Evolutionary conservation across 2,329 filamentous ascomycete species (phyloP), one percentile per base, ranked within the genome.

Genomic region (Aspergillus sp.): DNA sequence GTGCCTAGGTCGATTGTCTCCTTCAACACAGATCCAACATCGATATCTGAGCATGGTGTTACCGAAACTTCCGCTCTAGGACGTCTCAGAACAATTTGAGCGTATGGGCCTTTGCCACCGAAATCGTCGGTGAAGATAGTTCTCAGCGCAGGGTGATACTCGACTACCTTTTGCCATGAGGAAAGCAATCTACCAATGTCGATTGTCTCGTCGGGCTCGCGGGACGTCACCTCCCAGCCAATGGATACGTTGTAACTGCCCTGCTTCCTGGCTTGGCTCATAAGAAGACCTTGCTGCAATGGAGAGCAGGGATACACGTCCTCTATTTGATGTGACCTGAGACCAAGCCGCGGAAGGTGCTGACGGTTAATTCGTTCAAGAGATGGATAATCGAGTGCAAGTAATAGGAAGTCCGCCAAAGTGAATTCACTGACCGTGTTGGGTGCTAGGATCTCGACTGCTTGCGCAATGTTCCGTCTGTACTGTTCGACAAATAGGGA

Each of bases 261-360:
- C 10, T 36, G 47, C 23, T 51, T 23, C 6, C 47, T 32, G 3
- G 36, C 47, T 17, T 58, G 59, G 49, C 65, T 65, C 23, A 55
- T 21, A 8, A 50, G 15, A 36, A 72, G 66, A 9, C 68, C 67
- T 25, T 67, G 59, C 47, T 72, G 70, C 54, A 71, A 62, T 7
- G 70, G 64, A 45, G 67, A 70, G 23, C 61, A 65, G 23, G 67
- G 65, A 45, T 68, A 72, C 12, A 64, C 56, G 21, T 70, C 63
- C 30, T 69, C 62, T n/a, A 72, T 49, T 9, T 70, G 41, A 28
- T 50, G 3, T 7, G 47, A 17, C 15, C 17, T 32, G n/a, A 50
- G 47, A 13, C 47, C 47, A 17, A 50, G 25, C 10, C 9, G 23
- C 12, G 47, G 47, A 28, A 50, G 17, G 8, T 32, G 23, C n/a